phyloP scores from a whole-genome alignment of 75 land plant species.

The Azolla pinnata region DNA sequence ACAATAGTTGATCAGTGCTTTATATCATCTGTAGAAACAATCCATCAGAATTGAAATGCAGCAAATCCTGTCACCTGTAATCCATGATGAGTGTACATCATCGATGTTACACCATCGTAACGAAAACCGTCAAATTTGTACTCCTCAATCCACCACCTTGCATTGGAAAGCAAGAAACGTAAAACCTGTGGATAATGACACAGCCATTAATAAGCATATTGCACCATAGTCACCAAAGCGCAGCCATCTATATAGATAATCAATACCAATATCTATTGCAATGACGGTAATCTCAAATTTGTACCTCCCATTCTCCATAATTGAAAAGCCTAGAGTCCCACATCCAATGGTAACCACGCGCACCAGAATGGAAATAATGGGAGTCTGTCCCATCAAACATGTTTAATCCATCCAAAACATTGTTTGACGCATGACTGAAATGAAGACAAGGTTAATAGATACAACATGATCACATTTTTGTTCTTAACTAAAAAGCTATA shows the following conservation, averaged over 20 bases:
- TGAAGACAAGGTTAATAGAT: too few relatives aligned
- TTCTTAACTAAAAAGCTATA: too few relatives aligned
- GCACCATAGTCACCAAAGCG: too few relatives aligned
- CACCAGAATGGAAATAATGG: conserved; percentile 81
- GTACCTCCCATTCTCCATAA: conserved; percentile 88
- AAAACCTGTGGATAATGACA: conserved; percentile 44
- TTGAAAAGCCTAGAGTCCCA: conserved; percentile 96
- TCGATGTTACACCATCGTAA: conserved; percentile 94
- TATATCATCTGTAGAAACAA: too few relatives aligned
- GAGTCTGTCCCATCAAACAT: conserved; percentile 92
- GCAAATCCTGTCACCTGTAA: too few relatives aligned
- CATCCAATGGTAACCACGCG: conserved; percentile 92
- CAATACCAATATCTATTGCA: too few relatives aligned
- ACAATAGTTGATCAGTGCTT: too few relatives aligned
- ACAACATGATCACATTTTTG: too few relatives aligned
- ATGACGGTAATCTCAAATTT: neutral
- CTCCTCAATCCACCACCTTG: conserved; percentile 93
- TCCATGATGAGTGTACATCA: conserved; percentile 98
- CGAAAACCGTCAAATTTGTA: conserved; percentile 92
- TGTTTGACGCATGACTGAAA: conserved; percentile 94
- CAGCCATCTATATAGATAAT: too few relatives aligned
- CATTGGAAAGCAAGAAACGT: conserved; percentile 81
- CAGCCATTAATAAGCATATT: too few relatives aligned
- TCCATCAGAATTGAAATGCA: too few relatives aligned
- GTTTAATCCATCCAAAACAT: conserved; percentile 77